Base-by-base conservation (phyloP, 768 basidiomycete species). In the Psilocybe azurescens region DNA sequence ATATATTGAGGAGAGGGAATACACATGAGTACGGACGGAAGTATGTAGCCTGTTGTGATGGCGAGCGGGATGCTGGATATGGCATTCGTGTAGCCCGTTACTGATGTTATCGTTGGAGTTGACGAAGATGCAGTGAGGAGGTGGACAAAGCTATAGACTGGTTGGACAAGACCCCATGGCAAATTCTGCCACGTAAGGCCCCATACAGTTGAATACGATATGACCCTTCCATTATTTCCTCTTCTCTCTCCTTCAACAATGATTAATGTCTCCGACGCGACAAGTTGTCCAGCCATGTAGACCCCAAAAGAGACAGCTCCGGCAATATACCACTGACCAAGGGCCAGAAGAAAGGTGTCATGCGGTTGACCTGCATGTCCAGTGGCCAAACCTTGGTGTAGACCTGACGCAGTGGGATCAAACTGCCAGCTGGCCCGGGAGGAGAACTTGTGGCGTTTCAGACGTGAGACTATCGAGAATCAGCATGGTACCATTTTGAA, bases 271-370 rank as follows among this genome's bases (percentile, higher is more conserved):
- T 54, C 53, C 6, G 33, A 36, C 36, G 53, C 53, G n/a, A 54
- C 53, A 14, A 54, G 53, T 32, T 54, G 53, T 8, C 53, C 53
- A 33, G 29, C 53, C 53, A 54, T 54, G 16, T 54, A 54, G 11
- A 54, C 18, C 33, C 53, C 53, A 28, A 54, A 20, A 54, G 16
- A 16, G 53, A 36, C 13, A 54, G 33, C 36, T 54, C 53, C 3
- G 53, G 53, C 33, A 54, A n/a, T 4, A 24, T 32, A 18, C 53
- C 53, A 6, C 24, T 54, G n/a, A 54, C 38, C 8, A 54, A 29
- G 20, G 53, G 32, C 53, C 53, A 54, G n/a, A 54, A 54, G 53
- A 54, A 54, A 4, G 53, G 53, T n/a, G 53, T 54, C 33, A 54
- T 11, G n/a, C 53, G 53, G 24, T 38, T 38, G 53, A 54, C 30